These are phyloP conservation scores for Clavispora asparagi DNA, from an alignment of 805 yeast genomes.

Conservation along the genomic window DNA sequence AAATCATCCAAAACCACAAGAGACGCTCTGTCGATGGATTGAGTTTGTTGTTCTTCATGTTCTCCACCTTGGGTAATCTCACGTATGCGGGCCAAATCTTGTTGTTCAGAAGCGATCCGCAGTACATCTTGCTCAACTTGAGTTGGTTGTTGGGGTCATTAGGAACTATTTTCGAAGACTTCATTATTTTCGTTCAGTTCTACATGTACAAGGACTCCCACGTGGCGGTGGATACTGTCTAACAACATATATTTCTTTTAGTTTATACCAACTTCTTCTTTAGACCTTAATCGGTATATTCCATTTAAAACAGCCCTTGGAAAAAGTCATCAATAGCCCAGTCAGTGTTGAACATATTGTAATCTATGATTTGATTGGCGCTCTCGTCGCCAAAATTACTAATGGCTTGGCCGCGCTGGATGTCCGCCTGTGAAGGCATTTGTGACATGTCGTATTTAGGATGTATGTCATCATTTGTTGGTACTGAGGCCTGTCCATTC, in stretches of 20 bases:
- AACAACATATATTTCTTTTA: background rate
- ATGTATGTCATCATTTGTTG: background rate
- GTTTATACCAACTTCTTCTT: background rate
- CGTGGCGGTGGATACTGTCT: slow-evolving; percentile 5
- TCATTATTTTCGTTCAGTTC: slow-evolving; percentile 61
- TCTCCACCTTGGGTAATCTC: slow-evolving; percentile 69
- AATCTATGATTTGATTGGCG: slow-evolving; percentile 6
- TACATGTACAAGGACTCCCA: slow-evolving; percentile 46
- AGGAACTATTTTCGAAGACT: slow-evolving; percentile 72
- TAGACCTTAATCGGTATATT: background rate
- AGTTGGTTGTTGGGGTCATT: slow-evolving; percentile 78
- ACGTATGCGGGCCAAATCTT: slow-evolving; percentile 73
- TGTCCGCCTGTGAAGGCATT: background rate
- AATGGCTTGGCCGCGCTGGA: background rate
- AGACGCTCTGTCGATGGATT: slow-evolving; percentile 83
- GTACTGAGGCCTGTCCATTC: background rate
- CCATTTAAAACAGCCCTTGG: background rate
- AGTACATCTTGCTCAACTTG: slow-evolving; percentile 55
- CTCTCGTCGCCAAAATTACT: background rate
- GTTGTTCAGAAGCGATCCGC: slow-evolving; percentile 55
- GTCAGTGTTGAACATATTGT: slow-evolving; percentile 8
- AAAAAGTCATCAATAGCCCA: slow-evolving; percentile 10
- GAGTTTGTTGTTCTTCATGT: slow-evolving; percentile 71
- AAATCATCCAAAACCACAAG: slow-evolving; percentile 71
- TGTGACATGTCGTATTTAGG: background rate